Percentiles rank a stretch among this genome's conserved stretches.
These are phyloP conservation scores for Yarrowia osloensis DNA, from an alignment of 805 yeast species.

Conservation along the genomic window DNA sequence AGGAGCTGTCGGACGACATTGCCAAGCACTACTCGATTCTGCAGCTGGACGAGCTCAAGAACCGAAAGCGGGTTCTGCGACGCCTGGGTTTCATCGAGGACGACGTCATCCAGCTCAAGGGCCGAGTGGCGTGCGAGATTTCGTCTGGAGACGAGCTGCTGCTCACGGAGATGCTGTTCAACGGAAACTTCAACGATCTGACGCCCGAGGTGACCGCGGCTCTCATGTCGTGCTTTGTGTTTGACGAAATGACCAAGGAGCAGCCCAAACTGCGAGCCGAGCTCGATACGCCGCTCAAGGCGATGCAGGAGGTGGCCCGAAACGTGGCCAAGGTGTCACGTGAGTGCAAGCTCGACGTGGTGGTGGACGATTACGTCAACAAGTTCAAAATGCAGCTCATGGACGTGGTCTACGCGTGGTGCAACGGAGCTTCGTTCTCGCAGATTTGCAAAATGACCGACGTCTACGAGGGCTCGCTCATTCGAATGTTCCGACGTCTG, in stretches of 20 bases:
- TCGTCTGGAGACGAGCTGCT: slow-evolving; percentile 72
- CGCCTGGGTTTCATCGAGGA: slow-evolving; percentile 87
- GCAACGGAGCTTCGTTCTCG: slow-evolving; percentile 92
- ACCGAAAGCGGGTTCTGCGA: slow-evolving; percentile 89
- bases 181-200: slow-evolving; percentile 89
- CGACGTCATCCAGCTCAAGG: slow-evolving; percentile 93
- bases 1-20: slow-evolving; percentile 62
- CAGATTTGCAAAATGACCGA: slow-evolving; percentile 99
- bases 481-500: slow-evolving; percentile 89
- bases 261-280: slow-evolving; percentile 88
- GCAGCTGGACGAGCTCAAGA: slow-evolving; percentile 90
- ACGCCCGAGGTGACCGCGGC: slow-evolving; percentile 91
- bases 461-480: slow-evolving; percentile 94
- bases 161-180: slow-evolving; percentile 94
- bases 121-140: slow-evolving; percentile 96
- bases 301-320: slow-evolving; percentile 86
- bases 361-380: slow-evolving; percentile 90
- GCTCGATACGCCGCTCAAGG: slow-evolving; percentile 86
- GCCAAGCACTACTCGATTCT: slow-evolving; percentile 85
- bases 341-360: slow-evolving; percentile 86
- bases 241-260: slow-evolving; percentile 87
- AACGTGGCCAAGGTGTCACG: slow-evolving; percentile 85
- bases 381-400: slow-evolving; percentile 88
- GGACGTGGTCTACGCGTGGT: slow-evolving; percentile 98
- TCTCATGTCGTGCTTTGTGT: slow-evolving; percentile 88